Base-by-base conservation (phyloP, 352 stramenopile genomes). In the Phytopythium oedochilum region DNA sequence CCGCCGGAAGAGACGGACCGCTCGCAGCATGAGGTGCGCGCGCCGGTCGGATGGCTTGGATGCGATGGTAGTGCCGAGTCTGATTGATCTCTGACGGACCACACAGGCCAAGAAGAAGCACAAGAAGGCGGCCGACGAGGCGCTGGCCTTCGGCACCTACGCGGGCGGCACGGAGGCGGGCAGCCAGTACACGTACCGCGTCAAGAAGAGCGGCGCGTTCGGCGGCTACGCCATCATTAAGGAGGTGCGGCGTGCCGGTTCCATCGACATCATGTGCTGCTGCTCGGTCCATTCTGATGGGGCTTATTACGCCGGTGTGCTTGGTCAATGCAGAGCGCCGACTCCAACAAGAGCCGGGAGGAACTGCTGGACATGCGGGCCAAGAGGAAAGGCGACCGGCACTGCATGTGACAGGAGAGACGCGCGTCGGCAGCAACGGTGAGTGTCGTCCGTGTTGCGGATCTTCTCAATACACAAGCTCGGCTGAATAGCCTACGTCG, bases 301-400 rank as follows among this genome's bases (percentile, higher is more conserved):
- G 5, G 20, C 23, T 57, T 39, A 56, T 36, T 26, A 26, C 22
- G 18, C 17, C 31, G 10, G 12, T 40, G 18, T 32, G 34, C 38
- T 34, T 44, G 18, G 35, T 69, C 72, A 60, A 78, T 53, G 75
- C 79, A 4, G 48, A 54, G 48, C 32, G 22, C 48, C 9, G 66
- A 84, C 26, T 61, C 76, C 40, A 68, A 83, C 32, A 79, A 86
- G 44, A 92, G 80, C 60, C 68, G 88, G 1, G 87, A 96, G 51
- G 83, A 96, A 28, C 67, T 97, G 18, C 65, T 97, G 23, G 80
- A 97, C 49, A 59, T 96, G 36, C 75, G 89, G 23, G 59, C 69
- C 25, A 96, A 94, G 62, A 93, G 90, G 68, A 97, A 97, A 57
- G 82, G 84, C 31, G 89, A 97, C 53, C 72, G 80, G 8, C 70